These are phyloP conservation scores for Pezicula carpinea DNA, from an alignment of 2,329 filamentous ascomycete genomes.

Conservation along the genomic window DNA sequence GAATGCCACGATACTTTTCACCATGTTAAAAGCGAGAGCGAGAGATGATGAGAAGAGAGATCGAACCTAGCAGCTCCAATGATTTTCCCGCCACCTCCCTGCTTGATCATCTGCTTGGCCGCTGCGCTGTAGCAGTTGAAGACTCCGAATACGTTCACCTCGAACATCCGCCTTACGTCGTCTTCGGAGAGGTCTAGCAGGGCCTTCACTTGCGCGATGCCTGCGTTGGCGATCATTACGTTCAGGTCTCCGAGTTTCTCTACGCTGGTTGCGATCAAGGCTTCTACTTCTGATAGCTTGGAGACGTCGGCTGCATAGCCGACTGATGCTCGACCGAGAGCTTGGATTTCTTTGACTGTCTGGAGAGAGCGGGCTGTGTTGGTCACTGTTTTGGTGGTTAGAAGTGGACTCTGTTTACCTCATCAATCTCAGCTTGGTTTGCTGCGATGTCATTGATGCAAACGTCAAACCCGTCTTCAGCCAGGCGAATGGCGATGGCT, in stretches of 20 bases:
- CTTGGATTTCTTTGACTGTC: constrained; percentile 46
- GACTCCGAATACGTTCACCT: constrained; percentile 60
- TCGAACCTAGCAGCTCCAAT: constrained; percentile 24
- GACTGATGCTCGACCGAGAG: constrained; percentile 46
- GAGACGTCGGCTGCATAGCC: constrained; percentile 56
- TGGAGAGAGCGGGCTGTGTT: constrained; percentile 1
- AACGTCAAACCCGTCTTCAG: constrained; percentile 60
- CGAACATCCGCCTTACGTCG: constrained; percentile 46
- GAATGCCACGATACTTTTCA: constrained; percentile 48
- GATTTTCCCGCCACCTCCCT: constrained; percentile 40
- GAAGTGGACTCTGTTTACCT: constrained; percentile 30
- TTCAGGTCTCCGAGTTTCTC: constrained; percentile 22
- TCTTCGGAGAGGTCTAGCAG: constrained; percentile 23
- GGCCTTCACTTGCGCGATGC: constrained; percentile 25
- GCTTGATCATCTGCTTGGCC: constrained; percentile 60
- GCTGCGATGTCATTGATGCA: constrained; percentile 58
- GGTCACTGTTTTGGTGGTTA: not conserved
- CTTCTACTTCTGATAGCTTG: constrained; percentile 23
- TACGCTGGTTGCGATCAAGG: constrained; percentile 20
- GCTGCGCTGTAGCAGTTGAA: constrained; percentile 61
- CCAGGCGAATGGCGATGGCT: constrained; percentile 58
- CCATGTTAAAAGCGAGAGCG: not conserved
- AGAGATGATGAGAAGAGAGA: constrained; percentile 35
- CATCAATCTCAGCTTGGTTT: constrained; percentile 47
- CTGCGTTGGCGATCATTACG: constrained; percentile 28